Conservation (phyloP, 768 basidiomycete species). For the Serendipita sp. region DNA sequence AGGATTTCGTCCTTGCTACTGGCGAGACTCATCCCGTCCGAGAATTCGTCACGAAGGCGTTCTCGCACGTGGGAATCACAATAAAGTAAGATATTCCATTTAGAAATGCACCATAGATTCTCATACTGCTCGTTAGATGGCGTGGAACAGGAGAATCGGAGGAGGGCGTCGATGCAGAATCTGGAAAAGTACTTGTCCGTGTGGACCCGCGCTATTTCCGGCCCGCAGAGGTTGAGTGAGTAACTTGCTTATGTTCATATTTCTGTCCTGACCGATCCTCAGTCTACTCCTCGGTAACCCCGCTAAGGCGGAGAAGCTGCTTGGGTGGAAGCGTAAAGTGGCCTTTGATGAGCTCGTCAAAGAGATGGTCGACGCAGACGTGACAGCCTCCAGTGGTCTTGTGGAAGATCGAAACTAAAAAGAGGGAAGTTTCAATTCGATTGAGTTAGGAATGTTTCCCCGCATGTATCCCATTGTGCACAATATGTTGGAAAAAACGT, state of each 20-base stretch:
- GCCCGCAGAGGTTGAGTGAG: constrained; percentile 86
- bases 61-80: constrained; percentile 45
- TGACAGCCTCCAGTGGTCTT: constrained; percentile 54
- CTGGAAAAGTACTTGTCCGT: constrained; percentile 58
- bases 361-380: constrained; percentile 82
- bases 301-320: constrained; percentile 69
- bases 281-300: constrained; percentile 80
- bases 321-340: constrained; percentile 84
- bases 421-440: background rate
- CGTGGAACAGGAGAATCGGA: constrained; percentile 59
- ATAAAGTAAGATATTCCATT: constrained; percentile 36
- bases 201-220: constrained; percentile 87
- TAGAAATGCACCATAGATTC: constrained; percentile 6
- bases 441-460: background rate
- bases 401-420: constrained; percentile 68
- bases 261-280: background rate
- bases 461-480: background rate
- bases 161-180: constrained; percentile 54
- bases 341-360: constrained; percentile 70
- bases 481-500: background rate
- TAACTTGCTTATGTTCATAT: constrained; percentile 14
- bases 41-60: constrained; percentile 84
- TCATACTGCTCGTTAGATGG: constrained; percentile 36
- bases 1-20: constrained; percentile 90
- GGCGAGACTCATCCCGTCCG: constrained; percentile 92